Evolutionary conservation across 2,329 filamentous ascomycete genomes (phyloP), one percentile per base, ranked within the genome.

Genomic region (Diaporthe australafricana): DNA sequence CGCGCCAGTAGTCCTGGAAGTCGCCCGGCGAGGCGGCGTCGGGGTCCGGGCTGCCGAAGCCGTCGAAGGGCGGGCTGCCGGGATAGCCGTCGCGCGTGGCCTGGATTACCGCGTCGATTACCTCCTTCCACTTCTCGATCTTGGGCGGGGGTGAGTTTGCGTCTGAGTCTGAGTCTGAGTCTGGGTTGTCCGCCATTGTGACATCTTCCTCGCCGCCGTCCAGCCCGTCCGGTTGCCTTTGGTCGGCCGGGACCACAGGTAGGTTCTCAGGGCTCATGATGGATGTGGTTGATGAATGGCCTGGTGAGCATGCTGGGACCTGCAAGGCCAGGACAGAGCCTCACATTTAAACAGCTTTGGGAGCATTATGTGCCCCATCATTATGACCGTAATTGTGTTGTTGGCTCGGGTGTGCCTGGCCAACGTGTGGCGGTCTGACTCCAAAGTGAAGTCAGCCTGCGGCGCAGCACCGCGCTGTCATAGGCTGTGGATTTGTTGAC

Each of bases 1-100:
- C 63, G 25, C 45, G 63, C 50, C 63, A 67, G 63, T 55, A 55
- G 3, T 17, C 16, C 48, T 67, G 63, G 48, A 67, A 67, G 0
- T 22, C 4, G 0, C 7, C 48, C 11, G 48, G 48, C 17, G 22
- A 22, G 48, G 35, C 22, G 17, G 50, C 35, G 48, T 67, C 35
- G 48, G 17, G 55, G 25, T 11, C 17, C 2, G 63, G 63, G 48
- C 63, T 67, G 25, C 8, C 8, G 17, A n/a, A n/a, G n/a, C n/a
- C n/a, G n/a, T n/a, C 35, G 48, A 22, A 67, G 25, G 17, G 11
- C 2, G 63, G 63, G 48, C 63, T 67, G 25, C 8, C 8, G 17
- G 63, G 48, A 35, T 45, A 55, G 35, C 48, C 63, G 8, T 40
- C 6, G 25, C 63, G 48, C 5, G 63, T 55, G 2, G 63, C 48